These are phyloP conservation scores for Coniochaeta prunicola DNA, from an alignment of 2,329 filamentous ascomycete genomes.

Conservation along the genomic window DNA sequence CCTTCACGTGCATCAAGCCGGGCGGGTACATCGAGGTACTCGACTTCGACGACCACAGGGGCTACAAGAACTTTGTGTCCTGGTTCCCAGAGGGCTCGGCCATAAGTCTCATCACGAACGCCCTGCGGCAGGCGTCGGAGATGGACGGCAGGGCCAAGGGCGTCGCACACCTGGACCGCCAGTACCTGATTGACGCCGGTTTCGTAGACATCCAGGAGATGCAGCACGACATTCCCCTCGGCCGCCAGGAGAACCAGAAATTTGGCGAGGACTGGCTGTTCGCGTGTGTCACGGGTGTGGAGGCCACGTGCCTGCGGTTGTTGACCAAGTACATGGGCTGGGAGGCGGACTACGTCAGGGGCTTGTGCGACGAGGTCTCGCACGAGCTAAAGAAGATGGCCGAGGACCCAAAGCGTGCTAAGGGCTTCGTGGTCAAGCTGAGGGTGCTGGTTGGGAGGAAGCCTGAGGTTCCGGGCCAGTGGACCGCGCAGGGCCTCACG, in stretches of 20 bases:
- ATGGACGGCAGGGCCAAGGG: conserved; percentile 38
- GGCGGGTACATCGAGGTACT: conserved; percentile 51
- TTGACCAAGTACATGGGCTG: conserved; percentile 47
- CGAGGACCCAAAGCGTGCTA: conserved; percentile 33
- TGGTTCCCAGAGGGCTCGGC: conserved; percentile 37
- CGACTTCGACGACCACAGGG: conserved; percentile 43
- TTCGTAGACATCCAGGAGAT: conserved; percentile 43
- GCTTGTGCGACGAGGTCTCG: conserved; percentile 37
- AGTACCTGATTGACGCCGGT: conserved; percentile 37
- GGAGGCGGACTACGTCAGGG: conserved; percentile 40
- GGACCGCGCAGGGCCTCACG: conserved; percentile 16
- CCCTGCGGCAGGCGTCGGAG: conserved; percentile 34
- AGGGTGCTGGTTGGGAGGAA: conserved; percentile 43
- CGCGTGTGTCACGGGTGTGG: conserved; percentile 41
- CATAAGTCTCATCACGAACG: conserved; percentile 32
- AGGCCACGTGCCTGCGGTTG: conserved; percentile 39
- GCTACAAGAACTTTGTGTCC: conserved; percentile 25
- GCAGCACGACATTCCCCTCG: conserved; percentile 41
- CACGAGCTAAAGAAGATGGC: conserved; percentile 41
- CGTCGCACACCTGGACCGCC: conserved; percentile 36
- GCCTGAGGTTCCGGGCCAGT: conserved; percentile 25
- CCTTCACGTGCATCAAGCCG: conserved; percentile 44
- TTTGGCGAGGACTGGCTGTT: conserved; percentile 49
- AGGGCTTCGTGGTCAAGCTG: conserved; percentile 38
- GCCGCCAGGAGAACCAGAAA: conserved; percentile 31